phyloP scores from a whole-genome alignment of 2,329 filamentous ascomycete species.

The Fusarium hostae region DNA sequence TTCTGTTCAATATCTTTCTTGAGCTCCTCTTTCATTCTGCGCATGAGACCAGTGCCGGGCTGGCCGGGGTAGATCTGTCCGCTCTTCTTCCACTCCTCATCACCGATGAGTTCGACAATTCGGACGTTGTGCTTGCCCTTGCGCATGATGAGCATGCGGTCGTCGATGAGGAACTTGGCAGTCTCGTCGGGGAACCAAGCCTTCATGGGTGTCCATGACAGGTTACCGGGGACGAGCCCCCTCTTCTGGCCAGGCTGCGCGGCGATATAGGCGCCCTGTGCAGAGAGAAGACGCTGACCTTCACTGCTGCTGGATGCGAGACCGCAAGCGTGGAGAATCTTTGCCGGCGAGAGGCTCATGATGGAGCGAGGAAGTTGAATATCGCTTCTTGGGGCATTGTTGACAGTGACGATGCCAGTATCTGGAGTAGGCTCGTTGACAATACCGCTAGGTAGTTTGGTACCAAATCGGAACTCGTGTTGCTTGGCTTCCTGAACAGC shows the following conservation, averaged over 20 bases:
- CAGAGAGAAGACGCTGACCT: conserved; percentile 66
- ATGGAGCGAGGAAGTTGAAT: conserved; percentile 69
- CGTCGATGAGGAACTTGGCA: conserved; percentile 69
- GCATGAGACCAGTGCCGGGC: conserved; percentile 60
- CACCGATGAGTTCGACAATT: conserved; percentile 68
- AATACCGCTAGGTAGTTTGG: conserved; percentile 45
- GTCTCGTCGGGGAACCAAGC: conserved; percentile 68
- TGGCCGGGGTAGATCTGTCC: conserved; percentile 66
- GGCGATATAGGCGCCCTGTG: conserved; percentile 70
- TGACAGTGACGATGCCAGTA: conserved; percentile 52
- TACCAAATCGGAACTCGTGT: conserved; percentile 63
- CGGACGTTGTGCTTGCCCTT: conserved; percentile 73
- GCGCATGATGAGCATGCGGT: conserved; percentile 67
- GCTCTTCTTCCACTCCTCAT: conserved; percentile 63
- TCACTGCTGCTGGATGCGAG: conserved; percentile 67
- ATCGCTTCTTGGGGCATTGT: conserved; percentile 63
- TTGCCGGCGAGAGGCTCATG: conserved; percentile 66
- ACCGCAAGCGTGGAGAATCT: conserved; percentile 69
- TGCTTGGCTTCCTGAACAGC: conserved; percentile 70
- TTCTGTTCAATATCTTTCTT: conserved; percentile 49
- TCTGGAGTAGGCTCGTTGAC: conserved; percentile 46
- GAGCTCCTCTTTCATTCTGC: conserved; percentile 55
- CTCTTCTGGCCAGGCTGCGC: conserved; percentile 58
- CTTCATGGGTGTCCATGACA: conserved; percentile 72
- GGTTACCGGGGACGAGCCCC: conserved; percentile 59